Percentiles rank a stretch among this genome's conserved stretches.
Conservation (phyloP, 2,329 filamentous ascomycete genomes). For the Ambrosiella beaveri region DNA sequence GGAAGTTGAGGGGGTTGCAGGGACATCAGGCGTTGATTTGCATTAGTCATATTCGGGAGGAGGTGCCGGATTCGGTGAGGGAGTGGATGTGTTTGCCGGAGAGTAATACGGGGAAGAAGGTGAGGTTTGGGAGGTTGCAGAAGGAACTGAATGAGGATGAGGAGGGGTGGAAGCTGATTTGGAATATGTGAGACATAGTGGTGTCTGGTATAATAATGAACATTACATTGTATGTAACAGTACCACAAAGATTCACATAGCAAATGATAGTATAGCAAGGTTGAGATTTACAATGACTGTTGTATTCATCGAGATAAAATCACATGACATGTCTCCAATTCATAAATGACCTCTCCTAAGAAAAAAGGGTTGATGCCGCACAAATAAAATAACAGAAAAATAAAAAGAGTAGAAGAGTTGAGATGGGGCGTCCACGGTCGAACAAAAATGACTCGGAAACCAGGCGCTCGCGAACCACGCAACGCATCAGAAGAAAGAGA, state of each 20-base stretch:
- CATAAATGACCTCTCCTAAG: no score
- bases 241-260: no score
- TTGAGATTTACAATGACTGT: background rate
- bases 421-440: constrained; percentile 10
- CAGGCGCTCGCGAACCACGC: constrained; percentile 2
- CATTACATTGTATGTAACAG: background rate
- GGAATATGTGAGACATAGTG: constrained; percentile 25
- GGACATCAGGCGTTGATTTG: constrained; percentile 69
- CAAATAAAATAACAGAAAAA: background rate
- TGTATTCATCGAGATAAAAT: background rate
- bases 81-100: constrained; percentile 80
- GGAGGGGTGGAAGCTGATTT: constrained; percentile 47
- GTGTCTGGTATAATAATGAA: background rate
- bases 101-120: constrained; percentile 41
- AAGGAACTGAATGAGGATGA: constrained; percentile 42
- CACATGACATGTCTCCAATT: no score
- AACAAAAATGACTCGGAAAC: constrained; percentile 1
- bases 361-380: background rate
- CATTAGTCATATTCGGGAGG: constrained; percentile 78
- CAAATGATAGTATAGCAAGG: background rate
- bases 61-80: constrained; percentile 67
- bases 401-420: constrained; percentile 6
- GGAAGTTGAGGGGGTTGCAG: constrained; percentile 42
- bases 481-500: constrained; percentile 2
- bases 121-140: constrained; percentile 46